Conservation (phyloP, 2,329 filamentous ascomycete species). For the Daldinia sp. region DNA sequence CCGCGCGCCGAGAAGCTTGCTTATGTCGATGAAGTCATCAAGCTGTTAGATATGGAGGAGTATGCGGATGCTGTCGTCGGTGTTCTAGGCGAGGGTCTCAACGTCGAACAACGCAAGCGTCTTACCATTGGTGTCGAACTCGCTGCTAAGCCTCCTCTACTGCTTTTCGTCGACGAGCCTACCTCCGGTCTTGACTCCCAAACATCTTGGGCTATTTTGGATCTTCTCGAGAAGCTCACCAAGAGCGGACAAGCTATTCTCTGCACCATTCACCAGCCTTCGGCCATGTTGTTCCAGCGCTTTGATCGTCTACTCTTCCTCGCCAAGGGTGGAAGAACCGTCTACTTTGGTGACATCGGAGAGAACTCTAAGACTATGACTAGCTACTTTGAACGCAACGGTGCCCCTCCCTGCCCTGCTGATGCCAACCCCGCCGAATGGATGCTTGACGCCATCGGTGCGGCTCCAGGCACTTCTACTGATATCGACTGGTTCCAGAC, state of each 20-base stretch:
- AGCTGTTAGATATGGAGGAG: conserved; percentile 87
- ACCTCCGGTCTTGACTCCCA: conserved; percentile 94
- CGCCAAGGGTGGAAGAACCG: conserved; percentile 78
- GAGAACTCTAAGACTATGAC: conserved; percentile 75
- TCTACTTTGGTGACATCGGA: conserved; percentile 86
- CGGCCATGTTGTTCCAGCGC: conserved; percentile 91
- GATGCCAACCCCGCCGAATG: conserved; percentile 85
- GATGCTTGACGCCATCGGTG: conserved; percentile 75
- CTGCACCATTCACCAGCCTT: conserved; percentile 99
- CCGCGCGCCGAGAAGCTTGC: conserved; percentile 81
- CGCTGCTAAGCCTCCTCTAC: conserved; percentile 87
- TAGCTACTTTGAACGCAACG: conserved; percentile 81
- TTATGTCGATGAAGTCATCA: conserved; percentile 92
- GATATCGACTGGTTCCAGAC: conserved; percentile 74
- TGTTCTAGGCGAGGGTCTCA: conserved; percentile 87
- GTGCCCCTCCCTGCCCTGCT: conserved; percentile 72
- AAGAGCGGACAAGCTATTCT: conserved; percentile 91
- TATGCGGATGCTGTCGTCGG: conserved; percentile 93
- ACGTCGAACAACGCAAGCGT: conserved; percentile 77
- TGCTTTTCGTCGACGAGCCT: conserved; percentile 94
- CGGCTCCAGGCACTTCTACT: conserved; percentile 72
- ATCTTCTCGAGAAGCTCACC: conserved; percentile 88
- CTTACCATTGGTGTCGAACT: conserved; percentile 97
- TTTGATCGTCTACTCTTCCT: conserved; percentile 87
- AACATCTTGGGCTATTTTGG: conserved; percentile 91